These are phyloP conservation scores for Aspergillus carbonarius DNA, from an alignment of 2,329 filamentous ascomycete genomes.

Conservation along the genomic window DNA sequence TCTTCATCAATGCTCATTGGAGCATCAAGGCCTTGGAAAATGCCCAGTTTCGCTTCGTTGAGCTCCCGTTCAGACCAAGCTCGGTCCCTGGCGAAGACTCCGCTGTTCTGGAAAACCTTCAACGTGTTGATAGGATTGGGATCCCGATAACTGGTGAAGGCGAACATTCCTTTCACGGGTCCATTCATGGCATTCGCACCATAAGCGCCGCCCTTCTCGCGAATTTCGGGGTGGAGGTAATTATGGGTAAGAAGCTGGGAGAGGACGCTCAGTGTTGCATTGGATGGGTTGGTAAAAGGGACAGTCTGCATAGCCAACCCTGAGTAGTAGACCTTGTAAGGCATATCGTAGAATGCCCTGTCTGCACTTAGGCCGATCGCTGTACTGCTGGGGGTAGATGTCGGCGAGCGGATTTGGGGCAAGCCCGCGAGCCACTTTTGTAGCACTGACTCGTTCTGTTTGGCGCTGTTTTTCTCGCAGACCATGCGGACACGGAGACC, in stretches of 20 bases:
- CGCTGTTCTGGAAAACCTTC: slow-evolving; percentile 78
- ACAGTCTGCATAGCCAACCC: slow-evolving; percentile 78
- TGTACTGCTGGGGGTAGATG: slow-evolving; percentile 29
- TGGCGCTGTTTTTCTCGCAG: slow-evolving; percentile 72
- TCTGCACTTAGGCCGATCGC: slow-evolving; percentile 41
- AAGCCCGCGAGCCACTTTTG: slow-evolving; percentile 66
- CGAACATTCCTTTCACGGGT: slow-evolving; percentile 79
- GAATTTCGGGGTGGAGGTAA: slow-evolving; percentile 93
- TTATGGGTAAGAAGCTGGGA: slow-evolving; percentile 93
- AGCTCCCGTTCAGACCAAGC: slow-evolving; percentile 80
- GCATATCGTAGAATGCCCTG: slow-evolving; percentile 88
- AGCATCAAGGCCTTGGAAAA: slow-evolving; percentile 90
- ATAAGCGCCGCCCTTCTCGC: slow-evolving; percentile 96
- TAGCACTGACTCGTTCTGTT: slow-evolving; percentile 69
- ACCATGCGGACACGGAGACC: slow-evolving; percentile 79
- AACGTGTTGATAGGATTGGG: slow-evolving; percentile 90
- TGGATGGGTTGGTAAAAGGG: slow-evolving; percentile 72
- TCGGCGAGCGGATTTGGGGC: slow-evolving; percentile 47
- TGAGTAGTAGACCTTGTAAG: slow-evolving; percentile 97
- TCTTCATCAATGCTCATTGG: slow-evolving; percentile 84
- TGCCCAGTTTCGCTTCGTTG: slow-evolving; percentile 92
- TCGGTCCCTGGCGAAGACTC: slow-evolving; percentile 77
- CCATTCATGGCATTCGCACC: slow-evolving; percentile 85
- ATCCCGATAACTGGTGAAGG: slow-evolving; percentile 95
- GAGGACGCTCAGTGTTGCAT: slow-evolving; percentile 81